Percentiles rank a stretch among this genome's conserved stretches.
These are phyloP conservation scores for Fraxinus excelsior DNA, from an alignment of 257 asterid species.

Conservation along the genomic window DNA sequence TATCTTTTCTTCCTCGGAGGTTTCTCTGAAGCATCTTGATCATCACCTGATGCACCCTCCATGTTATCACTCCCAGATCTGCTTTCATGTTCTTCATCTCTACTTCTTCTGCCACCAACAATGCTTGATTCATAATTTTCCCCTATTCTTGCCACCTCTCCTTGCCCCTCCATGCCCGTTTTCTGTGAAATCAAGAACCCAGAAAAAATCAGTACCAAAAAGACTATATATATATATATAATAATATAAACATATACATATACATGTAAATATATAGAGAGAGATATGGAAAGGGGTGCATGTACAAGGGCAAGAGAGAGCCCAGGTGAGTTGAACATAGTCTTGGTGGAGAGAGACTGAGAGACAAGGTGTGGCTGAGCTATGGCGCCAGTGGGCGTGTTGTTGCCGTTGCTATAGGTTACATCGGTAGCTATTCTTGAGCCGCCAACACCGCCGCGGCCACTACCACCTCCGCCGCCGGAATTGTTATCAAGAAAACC, in stretches of 20 bases:
- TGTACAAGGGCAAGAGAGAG: slow-evolving; percentile 93
- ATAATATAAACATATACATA: no score
- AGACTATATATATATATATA: no score
- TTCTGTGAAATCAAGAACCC: slow-evolving; percentile 43
- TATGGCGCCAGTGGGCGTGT: slow-evolving; percentile 9
- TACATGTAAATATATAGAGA: not conserved
- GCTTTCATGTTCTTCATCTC: slow-evolving; percentile 91
- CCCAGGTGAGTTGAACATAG: slow-evolving; percentile 82
- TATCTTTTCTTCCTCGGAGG: slow-evolving; percentile 87
- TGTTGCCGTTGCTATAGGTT: slow-evolving; percentile 22
- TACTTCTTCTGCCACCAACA: slow-evolving; percentile 55
- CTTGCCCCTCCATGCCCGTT: slow-evolving; percentile 79
- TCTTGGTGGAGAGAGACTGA: slow-evolving; percentile 53
- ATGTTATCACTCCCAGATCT: slow-evolving; percentile 96
- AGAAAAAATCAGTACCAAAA: not conserved
- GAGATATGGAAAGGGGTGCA: not conserved
- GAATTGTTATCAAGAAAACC: slow-evolving; percentile 14
- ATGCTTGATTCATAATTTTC: slow-evolving; percentile 53
- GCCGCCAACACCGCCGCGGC: slow-evolving; percentile 8
- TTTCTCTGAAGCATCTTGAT: slow-evolving; percentile 69
- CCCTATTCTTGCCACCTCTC: slow-evolving; percentile 50
- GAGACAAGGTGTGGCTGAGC: slow-evolving; percentile 53
- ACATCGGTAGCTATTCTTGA: slow-evolving; percentile 34
- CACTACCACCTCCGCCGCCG: not conserved
- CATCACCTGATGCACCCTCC: slow-evolving; percentile 91